Evolutionary conservation across 129 eudicot species (phyloP).

Genomic region (Ambrosia trifida): DNA sequence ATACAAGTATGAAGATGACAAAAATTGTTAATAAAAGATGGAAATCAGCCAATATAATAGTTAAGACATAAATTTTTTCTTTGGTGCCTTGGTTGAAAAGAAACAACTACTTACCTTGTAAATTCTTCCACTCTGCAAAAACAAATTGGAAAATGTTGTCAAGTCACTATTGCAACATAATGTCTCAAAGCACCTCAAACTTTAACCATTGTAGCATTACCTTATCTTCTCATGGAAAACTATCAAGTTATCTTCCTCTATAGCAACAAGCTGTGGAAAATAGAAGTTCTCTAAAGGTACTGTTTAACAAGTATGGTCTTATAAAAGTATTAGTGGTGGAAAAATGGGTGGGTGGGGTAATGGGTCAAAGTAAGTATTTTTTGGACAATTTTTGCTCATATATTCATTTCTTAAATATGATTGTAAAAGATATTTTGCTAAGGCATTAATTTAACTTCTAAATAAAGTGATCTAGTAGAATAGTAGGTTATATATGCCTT

Average conservation of each 20-base stretch:
- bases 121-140: constrained; percentile 88
- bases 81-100: constrained; percentile 1
- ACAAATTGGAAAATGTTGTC: constrained; percentile 28
- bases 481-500: background rate
- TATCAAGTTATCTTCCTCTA: constrained; percentile 80
- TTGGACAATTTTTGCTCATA: background rate
- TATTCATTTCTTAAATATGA: background rate
- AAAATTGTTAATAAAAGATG: background rate
- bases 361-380: background rate
- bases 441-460: background rate
- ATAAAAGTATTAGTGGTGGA: background rate
- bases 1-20: background rate
- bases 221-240: constrained; percentile 86
- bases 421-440: background rate
- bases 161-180: constrained; percentile 19
- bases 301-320: constrained; percentile 18
- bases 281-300: constrained; percentile 11
- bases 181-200: constrained; percentile 6
- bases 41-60: constrained; percentile 12
- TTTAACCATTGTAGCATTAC: constrained; percentile 36
- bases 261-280: constrained; percentile 65
- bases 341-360: background rate
- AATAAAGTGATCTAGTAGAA: background rate
- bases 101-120: constrained; percentile 54
- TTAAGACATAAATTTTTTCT: background rate